Evolutionary conservation across 805 yeast species (phyloP), one percentile per base, ranked within the genome.

Genomic region (Metschnikowia aberdeeniae): DNA sequence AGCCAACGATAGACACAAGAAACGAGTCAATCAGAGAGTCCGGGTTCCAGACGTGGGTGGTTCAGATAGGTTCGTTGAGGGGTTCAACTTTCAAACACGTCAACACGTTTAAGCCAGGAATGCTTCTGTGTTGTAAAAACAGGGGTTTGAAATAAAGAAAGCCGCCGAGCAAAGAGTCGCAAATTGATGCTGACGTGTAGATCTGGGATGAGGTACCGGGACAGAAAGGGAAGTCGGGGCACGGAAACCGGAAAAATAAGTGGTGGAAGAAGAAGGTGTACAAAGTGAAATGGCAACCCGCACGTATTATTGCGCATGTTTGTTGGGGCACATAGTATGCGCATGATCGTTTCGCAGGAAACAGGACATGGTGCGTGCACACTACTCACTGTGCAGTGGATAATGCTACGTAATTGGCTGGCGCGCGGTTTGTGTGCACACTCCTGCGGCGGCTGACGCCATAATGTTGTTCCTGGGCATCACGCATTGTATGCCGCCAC

Each of bases 241-340:
- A 38, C 42, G 34, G 30, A 17, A 39, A 22, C 22, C 42, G 30
- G 36, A 39, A 35, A 32, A 32, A 32, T 14, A 31, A 40, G 26
- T 31, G 30, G 36, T 26, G 26, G 24, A 32, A 40, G 43, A 40
- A 32, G 36, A 26, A 32, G 26, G 39, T 41, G 46, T 39, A 39
- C 46, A 48, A 44, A 44, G 24, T 31, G 40, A 45, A 44, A 37
- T 44, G 34, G 35, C 45, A 36, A 40, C 33, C 40, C 42, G 43
- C 46, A 46, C 34, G 47, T 43, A 46, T 40, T 39, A 31, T 39
- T 39, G 51, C 34, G 51, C 46, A 48, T 46, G 51, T 44, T 48
- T 40, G 46, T 40, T 44, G 44, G 40, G 51, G 48, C 51, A 48
- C 51, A 48, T 44, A 47, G 42, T 42, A 47, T 44, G 51, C 48